Base-by-base conservation (phyloP, 1,139 yeast genomes). In the Kodamaea sp. region DNA sequence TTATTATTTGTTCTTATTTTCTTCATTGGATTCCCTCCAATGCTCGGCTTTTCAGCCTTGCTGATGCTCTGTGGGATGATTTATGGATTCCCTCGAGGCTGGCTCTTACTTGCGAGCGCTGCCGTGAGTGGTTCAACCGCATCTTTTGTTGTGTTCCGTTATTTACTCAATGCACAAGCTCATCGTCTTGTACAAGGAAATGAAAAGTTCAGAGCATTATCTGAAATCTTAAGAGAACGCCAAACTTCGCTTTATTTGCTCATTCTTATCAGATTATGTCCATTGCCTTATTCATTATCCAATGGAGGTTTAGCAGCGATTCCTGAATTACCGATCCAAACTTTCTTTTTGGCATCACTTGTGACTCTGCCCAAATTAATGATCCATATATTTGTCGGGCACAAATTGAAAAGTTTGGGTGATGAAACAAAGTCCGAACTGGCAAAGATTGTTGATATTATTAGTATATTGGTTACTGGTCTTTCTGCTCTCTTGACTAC, bases 231-330 rank as follows among this genome's bases (percentile, higher is more conserved):
- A 45, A 67, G 64, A 39, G 86, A 81, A 48, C 35, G 32, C n/a
- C 81, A 81, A 40, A 70, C 75, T 37, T 81, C 87, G 42, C 73
- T 89, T 43, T 58, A 79, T 45, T 62, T 92, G 31, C 63, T 92
- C 39, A 75, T 83, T 40, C 70, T 90, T 57, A 75, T 92, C 32
- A 70, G 97, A 40, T 62, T 90, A 42, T 88, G 97, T 51, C 98
- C 98, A 0, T 74, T 90, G 52, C 97, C 98, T 0, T 92, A 90
- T 57, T 87, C 96, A 4, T 66, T 90, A 32, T 84, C 95, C 0
- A 92, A 92, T 55, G 97, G 97, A 4, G 97, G 95, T 0, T 70
- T 92, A 48, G 92, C 95, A 5, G 84, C 92, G 3, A 76, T 90
- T 20, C 96, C 95, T 0, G 84, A 86, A 25, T 71, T 89, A 11